Evolutionary conservation across 148 eudicot genomes (phyloP), one percentile per base, ranked within the genome.

Genomic region (Rhododendron molle): DNA sequence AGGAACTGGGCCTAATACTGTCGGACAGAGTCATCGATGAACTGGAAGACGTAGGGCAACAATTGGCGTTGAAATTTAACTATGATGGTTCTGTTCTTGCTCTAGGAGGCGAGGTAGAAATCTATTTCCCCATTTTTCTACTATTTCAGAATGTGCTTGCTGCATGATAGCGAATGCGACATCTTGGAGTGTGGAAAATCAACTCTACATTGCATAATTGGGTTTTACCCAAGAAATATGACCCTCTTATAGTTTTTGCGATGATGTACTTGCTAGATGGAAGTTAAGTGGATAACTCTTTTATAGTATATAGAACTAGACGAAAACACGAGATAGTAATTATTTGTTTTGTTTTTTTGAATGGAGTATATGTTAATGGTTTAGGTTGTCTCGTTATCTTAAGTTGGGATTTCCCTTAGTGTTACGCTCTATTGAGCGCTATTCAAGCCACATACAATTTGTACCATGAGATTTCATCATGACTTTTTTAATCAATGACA

Each of bases 11-110:
- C 83, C 71, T 96, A 83, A 88, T 60, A 81, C 34, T 88, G 85
- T 96, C 98, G 58, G 92, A 92, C 76, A 93, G 87, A 81, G 89
- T 88, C 60, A 91, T 93, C 80, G 56, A 90, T 9, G 89, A 88
- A 83, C 84, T 96, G 88, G 91, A 94, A 89, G 95, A 93, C 86
- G 91, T 96, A 83, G 97, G 93, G 76, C 94, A 92, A 87, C 98
- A 96, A 84, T 87, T 93, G 88, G 93, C 96, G n/a, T 87, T 96
- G 79, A 76, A 91, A 43, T 94, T 96, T 88, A 90, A 87, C 85
- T 83, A 81, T 77, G 94, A 94, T 82, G 98, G 97, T 36, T 92
- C 92, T 83, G 81, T 94, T 82, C 96, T 95, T 86, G 98, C 97
- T 71, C 88, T 87, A 71, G 98, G 98, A 81, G 94, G 94, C 87